phyloP scores from a whole-genome alignment of 2,329 filamentous ascomycete genomes.

The Aspergillus fijiensis region DNA sequence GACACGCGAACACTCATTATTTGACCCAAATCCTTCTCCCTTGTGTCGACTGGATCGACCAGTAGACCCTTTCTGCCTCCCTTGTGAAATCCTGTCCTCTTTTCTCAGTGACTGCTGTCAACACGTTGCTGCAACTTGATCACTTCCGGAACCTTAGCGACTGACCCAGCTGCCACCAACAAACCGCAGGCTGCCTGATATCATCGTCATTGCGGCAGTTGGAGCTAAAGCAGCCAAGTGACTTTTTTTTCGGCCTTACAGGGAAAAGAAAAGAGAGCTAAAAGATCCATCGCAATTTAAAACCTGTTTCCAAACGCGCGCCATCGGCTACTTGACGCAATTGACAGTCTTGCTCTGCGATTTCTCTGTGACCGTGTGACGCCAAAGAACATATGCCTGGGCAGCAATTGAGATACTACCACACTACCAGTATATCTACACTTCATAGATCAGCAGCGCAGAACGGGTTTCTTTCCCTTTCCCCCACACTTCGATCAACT shows the following conservation, averaged over 20 bases:
- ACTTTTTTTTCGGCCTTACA: not conserved
- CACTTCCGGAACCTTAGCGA: not conserved
- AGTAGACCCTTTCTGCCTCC: not conserved
- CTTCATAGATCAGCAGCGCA: not conserved
- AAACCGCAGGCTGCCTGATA: not conserved
- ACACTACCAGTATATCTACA: not conserved
- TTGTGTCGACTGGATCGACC: constrained; percentile 3
- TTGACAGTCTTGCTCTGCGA: not conserved
- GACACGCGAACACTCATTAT: constrained; percentile 9
- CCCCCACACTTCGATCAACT: too few species aligned
- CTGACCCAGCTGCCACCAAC: not conserved
- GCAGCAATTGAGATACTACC: not conserved
- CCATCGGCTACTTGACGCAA: not conserved
- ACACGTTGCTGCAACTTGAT: not conserved
- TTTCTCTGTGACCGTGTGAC: not conserved
- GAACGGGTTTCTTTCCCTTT: not conserved
- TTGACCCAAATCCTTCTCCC: constrained; percentile 8
- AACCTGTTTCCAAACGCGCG: not conserved
- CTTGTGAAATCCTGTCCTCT: not conserved
- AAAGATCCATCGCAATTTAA: not conserved
- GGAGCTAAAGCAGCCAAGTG: not conserved
- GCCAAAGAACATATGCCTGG: not conserved
- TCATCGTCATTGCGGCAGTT: not conserved
- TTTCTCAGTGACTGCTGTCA: not conserved
- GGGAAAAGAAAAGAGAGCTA: constrained; percentile 6